Percentiles rank a stretch among this genome's conserved stretches.
Conservation (phyloP, 1,139 yeast genomes). For the Casaregolazyma suthepensis region DNA sequence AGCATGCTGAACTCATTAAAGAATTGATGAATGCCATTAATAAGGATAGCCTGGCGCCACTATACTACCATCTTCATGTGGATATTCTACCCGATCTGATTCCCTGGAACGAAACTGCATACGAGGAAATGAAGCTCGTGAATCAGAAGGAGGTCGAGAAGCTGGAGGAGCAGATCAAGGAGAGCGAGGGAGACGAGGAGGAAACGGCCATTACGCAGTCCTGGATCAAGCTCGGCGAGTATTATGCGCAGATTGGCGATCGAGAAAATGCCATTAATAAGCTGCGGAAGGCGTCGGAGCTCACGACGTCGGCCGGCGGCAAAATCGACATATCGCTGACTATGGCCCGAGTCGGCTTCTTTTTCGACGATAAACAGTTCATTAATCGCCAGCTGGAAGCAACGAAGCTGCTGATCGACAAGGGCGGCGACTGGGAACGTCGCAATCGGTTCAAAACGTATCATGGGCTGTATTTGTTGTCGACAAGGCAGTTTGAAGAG, state of each 20-base stretch:
- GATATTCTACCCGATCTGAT: constrained; percentile 39
- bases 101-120: constrained; percentile 54
- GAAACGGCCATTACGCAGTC: constrained; percentile 75
- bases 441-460: constrained; percentile 92
- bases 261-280: constrained; percentile 65
- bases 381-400: constrained; percentile 72
- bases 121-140: constrained; percentile 42
- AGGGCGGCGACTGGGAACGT: constrained; percentile 99
- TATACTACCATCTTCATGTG: constrained; percentile 61
- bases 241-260: constrained; percentile 81
- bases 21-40: constrained; percentile 51
- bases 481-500: constrained; percentile 78
- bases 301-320: constrained; percentile 81
- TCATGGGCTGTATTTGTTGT: constrained; percentile 73
- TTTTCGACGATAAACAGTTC: constrained; percentile 69
- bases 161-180: constrained; percentile 58
- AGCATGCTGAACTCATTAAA: constrained; percentile 19
- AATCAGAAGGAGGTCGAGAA: constrained; percentile 53
- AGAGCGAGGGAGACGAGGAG: constrained; percentile 85
- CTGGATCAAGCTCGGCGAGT: constrained; percentile 79
- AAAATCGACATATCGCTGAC: constrained; percentile 83
- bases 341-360: constrained; percentile 78
- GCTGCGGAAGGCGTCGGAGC: constrained; percentile 66
- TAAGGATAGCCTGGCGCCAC: constrained; percentile 71
- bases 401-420: constrained; percentile 69